These are phyloP conservation scores for Xylariomycetidae sp. DNA, from an alignment of 2,329 filamentous ascomycete species.

Conservation along the genomic window DNA sequence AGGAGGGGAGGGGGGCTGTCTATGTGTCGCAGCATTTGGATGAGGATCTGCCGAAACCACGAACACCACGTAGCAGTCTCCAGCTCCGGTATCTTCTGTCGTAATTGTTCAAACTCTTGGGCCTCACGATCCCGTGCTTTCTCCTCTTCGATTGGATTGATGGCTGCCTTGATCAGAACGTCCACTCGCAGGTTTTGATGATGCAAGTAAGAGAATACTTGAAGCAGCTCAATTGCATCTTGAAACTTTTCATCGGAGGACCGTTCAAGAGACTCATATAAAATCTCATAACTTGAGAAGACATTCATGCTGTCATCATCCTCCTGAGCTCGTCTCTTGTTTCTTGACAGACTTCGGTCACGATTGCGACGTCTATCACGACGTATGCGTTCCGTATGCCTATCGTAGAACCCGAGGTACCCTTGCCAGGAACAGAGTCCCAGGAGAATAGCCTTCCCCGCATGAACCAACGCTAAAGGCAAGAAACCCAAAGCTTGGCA, in stretches of 20 bases:
- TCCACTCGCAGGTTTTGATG: conserved; percentile 10
- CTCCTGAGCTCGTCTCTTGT: background rate
- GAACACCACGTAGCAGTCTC: conserved; percentile 1
- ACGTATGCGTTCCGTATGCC: conserved; percentile 1
- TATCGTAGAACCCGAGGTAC: conserved; percentile 2
- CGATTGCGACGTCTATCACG: background rate
- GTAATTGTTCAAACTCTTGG: background rate
- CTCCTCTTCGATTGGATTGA: conserved; percentile 3
- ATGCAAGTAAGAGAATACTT: conserved; percentile 10
- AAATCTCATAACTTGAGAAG: conserved; percentile 8
- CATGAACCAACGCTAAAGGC: conserved; percentile 5
- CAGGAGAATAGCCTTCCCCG: conserved; percentile 1
- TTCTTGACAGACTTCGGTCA: conserved; percentile 2
- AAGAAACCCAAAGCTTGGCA: conserved; percentile 5
- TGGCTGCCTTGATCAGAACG: conserved; percentile 6
- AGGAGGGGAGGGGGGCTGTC: background rate
- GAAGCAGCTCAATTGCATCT: conserved; percentile 9
- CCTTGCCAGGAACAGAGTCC: background rate
- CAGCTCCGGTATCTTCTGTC: background rate
- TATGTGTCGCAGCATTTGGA: background rate
- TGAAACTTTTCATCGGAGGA: conserved; percentile 1
- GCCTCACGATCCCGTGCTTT: background rate
- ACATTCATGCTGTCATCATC: conserved; percentile 5
- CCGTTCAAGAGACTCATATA: conserved; percentile 4
- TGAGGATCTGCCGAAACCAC: background rate